phyloP scores from a whole-genome alignment of 108 stramenopile species.

The Hondaea fermentalgiana region DNA sequence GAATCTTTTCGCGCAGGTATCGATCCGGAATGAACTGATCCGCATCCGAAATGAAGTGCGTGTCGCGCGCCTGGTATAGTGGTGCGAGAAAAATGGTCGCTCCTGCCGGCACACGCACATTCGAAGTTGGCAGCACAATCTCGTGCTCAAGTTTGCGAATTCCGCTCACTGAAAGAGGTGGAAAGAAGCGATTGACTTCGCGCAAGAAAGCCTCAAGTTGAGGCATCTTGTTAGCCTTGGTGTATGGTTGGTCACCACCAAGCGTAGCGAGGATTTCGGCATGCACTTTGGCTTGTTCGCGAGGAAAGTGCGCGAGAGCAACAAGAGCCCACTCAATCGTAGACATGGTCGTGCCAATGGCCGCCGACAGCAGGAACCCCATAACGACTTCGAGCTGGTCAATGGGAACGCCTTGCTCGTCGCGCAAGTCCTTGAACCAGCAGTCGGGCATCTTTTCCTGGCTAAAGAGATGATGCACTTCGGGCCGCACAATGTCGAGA shows the following conservation, averaged over 20 bases:
- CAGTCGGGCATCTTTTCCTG: neutral
- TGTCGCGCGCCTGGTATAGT: neutral
- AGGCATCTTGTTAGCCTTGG: neutral
- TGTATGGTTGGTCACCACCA: neutral
- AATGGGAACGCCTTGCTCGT: neutral
- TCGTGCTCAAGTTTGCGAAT: neutral
- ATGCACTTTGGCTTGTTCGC: neutral
- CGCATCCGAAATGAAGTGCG: neutral
- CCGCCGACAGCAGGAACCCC: neutral
- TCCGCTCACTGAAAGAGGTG: neutral
- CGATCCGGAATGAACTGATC: neutral
- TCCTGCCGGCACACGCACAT: neutral
- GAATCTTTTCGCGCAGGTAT: neutral
- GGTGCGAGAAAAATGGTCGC: neutral
- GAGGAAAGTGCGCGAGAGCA: neutral
- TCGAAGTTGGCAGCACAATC: neutral
- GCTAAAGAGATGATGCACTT: neutral
- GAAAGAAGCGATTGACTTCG: neutral
- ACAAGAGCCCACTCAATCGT: neutral
- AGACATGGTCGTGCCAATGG: neutral
- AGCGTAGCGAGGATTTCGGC: neutral
- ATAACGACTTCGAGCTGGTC: neutral
- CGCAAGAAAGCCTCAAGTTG: neutral
- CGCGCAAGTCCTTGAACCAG: slow-evolving; percentile 9
- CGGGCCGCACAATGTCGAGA: neutral